These are phyloP conservation scores for Sclerotinia glacialis DNA, from an alignment of 2,329 filamentous ascomycete genomes.

Conservation along the genomic window DNA sequence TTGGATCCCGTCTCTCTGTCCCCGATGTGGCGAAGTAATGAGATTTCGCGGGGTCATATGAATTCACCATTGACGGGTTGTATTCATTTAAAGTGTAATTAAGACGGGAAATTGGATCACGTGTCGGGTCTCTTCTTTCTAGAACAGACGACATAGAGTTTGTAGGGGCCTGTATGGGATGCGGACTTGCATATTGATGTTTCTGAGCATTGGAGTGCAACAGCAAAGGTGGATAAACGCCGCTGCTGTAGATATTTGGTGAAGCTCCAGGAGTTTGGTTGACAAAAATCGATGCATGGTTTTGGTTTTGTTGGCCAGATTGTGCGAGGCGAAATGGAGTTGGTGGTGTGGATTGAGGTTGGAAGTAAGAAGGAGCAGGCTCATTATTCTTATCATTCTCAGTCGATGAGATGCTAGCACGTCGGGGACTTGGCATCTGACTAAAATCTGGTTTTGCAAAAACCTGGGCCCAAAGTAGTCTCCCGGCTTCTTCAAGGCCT, in stretches of 20 bases:
- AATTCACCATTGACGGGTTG: neutral
- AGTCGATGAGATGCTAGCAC: neutral
- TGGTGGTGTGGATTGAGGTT: neutral
- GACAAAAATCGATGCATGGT: neutral
- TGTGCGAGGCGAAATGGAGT: neutral
- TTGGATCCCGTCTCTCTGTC: too few species aligned
- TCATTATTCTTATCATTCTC: neutral
- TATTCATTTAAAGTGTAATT: neutral
- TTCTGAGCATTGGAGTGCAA: neutral
- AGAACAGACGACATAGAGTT: neutral
- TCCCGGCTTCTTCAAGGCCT: constrained; percentile 25
- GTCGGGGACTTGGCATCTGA: neutral
- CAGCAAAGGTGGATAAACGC: neutral
- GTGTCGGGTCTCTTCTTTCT: neutral
- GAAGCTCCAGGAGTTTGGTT: neutral
- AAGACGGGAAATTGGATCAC: neutral
- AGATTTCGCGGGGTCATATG: neutral
- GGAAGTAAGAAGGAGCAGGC: neutral
- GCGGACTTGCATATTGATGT: neutral
- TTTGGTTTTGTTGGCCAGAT: neutral
- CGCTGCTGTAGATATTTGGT: neutral
- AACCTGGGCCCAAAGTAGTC: constrained; percentile 22
- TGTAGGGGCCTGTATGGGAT: neutral
- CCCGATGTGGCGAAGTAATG: neutral
- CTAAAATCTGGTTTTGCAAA: neutral